Evolutionary conservation across 495 filamentous ascomycete genomes (phyloP), one percentile per base, ranked within the genome.

Genomic region (Podospora pseudopauciseta): DNA sequence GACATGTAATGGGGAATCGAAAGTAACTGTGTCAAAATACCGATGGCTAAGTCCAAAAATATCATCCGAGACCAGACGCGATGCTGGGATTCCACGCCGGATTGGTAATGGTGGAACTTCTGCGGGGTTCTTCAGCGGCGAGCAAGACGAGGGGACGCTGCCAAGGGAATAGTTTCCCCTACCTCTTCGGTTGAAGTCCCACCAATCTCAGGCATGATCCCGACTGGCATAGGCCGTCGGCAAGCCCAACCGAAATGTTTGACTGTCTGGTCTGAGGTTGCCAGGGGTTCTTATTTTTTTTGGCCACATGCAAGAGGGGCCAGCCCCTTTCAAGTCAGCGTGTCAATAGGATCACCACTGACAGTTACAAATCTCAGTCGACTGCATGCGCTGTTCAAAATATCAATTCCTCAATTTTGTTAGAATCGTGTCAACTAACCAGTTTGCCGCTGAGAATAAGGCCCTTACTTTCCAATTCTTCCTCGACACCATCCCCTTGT

Each of bases 161-260:
- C 39, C 39, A 49, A 49, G 39, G 39, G 39, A 49, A 13, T 49
- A 49, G 9, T 49, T 49, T 18, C 30, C 30, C 4, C 30, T 32
- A 13, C 7, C 7, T 23, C 39, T 49, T 13, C 13, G 9, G 39
- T 11, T 49, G 39, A 49, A 13, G 39, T 11, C 39, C 39, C 39
- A 49, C 39, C 39, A 49, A 3, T 11, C 15, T 49, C 39, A 18
- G 39, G 39, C 39, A 49, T 49, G 39, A 49, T 49, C 39, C 39
- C 39, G 39, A 49, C 39, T 53, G 9, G 23, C 20, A n/a, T 2
- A 18, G 30, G 23, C 13, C 16, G 23, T 55, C 62, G n/a, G 28
- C 63, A 61, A 19, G 4, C 57, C 39, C 62, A 65, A 23, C 15
- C 57, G 27, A 30, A 39, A 64, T 49, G 34, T n/a, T 64, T 19